phyloP scores from a whole-genome alignment of 345 rosid genomes.

The Passiflora organensis region DNA sequence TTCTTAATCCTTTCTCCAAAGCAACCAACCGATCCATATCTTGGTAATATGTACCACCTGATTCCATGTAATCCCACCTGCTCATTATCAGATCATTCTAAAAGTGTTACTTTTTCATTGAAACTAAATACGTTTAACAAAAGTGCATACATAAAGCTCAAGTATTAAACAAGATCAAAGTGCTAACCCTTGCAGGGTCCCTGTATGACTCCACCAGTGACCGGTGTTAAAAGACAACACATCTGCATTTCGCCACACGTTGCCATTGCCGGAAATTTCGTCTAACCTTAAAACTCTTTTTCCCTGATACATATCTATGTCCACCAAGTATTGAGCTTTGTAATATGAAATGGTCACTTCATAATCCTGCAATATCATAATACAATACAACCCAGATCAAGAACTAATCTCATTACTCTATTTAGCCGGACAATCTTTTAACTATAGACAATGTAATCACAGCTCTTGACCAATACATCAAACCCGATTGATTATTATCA shows the following conservation, averaged over 20 bases:
- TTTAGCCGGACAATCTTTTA: background rate
- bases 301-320: slow-evolving; percentile 66
- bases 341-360: slow-evolving; percentile 59
- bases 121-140: background rate
- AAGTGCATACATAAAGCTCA: background rate
- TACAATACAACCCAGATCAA: background rate
- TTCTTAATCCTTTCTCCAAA: slow-evolving; percentile 63
- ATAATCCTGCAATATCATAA: slow-evolving; percentile 54
- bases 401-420: background rate
- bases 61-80: slow-evolving; percentile 96
- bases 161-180: background rate
- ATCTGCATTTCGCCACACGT: slow-evolving; percentile 61
- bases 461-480: too few species aligned
- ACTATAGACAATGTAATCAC: background rate
- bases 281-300: slow-evolving; percentile 63
- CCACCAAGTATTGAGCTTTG: slow-evolving; percentile 82
- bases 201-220: slow-evolving; percentile 92
- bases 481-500: too few species aligned
- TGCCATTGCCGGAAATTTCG: slow-evolving; percentile 64
- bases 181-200: slow-evolving; percentile 65
- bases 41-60: slow-evolving; percentile 56
- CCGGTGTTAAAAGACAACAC: slow-evolving; percentile 83
- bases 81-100: slow-evolving; percentile 5
- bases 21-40: slow-evolving; percentile 89
- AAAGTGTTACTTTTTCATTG: background rate